Conservation (phyloP, 257 asterid genomes). For the Datura wrightii region DNA sequence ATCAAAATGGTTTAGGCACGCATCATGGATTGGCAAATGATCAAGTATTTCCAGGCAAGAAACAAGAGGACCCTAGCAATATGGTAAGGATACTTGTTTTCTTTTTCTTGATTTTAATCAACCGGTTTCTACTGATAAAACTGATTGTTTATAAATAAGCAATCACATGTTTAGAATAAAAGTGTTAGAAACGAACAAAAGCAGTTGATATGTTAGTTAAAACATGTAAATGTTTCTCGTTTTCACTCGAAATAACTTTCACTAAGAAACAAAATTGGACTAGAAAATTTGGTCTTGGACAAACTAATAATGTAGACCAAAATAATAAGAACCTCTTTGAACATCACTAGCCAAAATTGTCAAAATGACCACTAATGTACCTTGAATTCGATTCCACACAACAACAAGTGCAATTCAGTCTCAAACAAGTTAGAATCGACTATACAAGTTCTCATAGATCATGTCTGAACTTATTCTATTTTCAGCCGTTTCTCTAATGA, state of each 20-base stretch:
- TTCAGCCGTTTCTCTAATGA: neutral
- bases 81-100: neutral
- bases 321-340: neutral
- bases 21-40: neutral
- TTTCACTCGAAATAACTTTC: neutral
- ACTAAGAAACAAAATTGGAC: neutral
- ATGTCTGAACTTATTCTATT: neutral
- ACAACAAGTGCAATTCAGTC: neutral
- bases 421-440: neutral
- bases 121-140: no score
- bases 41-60: slow-evolving; percentile 5
- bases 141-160: no score
- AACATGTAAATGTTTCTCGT: neutral
- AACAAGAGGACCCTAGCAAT: neutral
- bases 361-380: neutral
- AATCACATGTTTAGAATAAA: neutral
- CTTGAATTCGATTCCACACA: neutral
- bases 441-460: neutral
- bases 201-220: no score
- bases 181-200: neutral
- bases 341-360: neutral
- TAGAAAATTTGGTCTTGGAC: neutral
- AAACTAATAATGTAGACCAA: neutral
- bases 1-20: neutral
- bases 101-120: neutral